Percentiles rank a stretch among this genome's conserved stretches.
Evolutionary conservation across 2,329 filamentous ascomycete genomes (phyloP).

Genomic region (Cordyceps sp.): DNA sequence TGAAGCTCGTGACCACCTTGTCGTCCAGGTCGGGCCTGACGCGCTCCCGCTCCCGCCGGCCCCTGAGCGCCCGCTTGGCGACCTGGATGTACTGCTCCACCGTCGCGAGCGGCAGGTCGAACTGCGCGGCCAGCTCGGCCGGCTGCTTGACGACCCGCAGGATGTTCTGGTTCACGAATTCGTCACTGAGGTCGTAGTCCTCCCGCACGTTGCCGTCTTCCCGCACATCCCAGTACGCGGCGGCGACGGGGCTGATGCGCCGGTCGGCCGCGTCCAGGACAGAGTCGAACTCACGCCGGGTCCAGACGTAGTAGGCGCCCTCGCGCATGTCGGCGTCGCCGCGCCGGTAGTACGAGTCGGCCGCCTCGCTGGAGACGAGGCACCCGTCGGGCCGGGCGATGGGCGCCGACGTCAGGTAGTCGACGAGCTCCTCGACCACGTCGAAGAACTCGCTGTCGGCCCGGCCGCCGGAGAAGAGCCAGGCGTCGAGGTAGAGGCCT

Average conservation of each 20-base stretch:
- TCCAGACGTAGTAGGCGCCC: constrained; percentile 93
- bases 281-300: constrained; percentile 65
- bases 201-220: constrained; percentile 74
- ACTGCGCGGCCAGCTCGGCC: constrained; percentile 54
- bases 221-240: constrained; percentile 70
- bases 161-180: constrained; percentile 90
- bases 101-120: constrained; percentile 54
- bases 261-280: constrained; percentile 36
- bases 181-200: constrained; percentile 75
- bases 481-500: constrained; percentile 72
- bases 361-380: constrained; percentile 79
- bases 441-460: constrained; percentile 57
- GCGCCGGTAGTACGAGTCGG: constrained; percentile 63
- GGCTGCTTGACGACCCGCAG: constrained; percentile 54
- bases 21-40: constrained; percentile 67
- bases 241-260: constrained; percentile 55
- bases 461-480: constrained; percentile 36
- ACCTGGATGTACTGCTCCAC: constrained; percentile 49
- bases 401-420: constrained; percentile 64
- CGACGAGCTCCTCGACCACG: constrained; percentile 64
- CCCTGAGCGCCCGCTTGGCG: constrained; percentile 51
- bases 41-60: constrained; percentile 57
- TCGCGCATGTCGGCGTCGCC: constrained; percentile 71
- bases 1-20: constrained; percentile 78
- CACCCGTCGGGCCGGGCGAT: constrained; percentile 54